These are phyloP conservation scores for Chlorella vulgaris DNA, from an alignment of 139 green algal genomes.

Conservation along the genomic window DNA sequence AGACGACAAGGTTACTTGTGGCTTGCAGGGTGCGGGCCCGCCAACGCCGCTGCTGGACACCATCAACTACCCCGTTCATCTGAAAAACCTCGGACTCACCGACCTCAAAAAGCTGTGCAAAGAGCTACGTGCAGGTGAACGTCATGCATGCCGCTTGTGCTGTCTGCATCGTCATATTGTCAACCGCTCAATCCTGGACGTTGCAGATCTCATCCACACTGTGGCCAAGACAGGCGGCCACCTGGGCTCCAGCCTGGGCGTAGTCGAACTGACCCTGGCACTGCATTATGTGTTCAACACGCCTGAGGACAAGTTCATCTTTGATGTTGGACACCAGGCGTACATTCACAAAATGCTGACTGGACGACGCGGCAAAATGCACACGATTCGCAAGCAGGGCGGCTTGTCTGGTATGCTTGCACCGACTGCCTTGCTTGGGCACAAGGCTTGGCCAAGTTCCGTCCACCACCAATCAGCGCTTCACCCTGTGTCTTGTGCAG, in stretches of 20 bases:
- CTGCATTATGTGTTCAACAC: slow-evolving; percentile 98
- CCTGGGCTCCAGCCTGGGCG: slow-evolving; percentile 92
- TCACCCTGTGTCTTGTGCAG: slow-evolving; percentile 58
- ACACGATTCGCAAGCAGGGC: slow-evolving; percentile 88
- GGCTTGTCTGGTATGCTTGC: slow-evolving; percentile 81
- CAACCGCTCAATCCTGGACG: background rate
- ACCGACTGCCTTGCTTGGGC: background rate
- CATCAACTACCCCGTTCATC: slow-evolving; percentile 97
- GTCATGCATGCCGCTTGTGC: background rate
- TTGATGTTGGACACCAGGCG: slow-evolving; percentile 94
- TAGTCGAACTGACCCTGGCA: slow-evolving; percentile 97
- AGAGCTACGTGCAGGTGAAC: slow-evolving; percentile 79
- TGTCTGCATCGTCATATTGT: background rate
- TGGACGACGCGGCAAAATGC: slow-evolving; percentile 87
- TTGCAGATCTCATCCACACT: slow-evolving; percentile 91
- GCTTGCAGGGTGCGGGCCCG: slow-evolving; percentile 72
- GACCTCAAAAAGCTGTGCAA: slow-evolving; percentile 95
- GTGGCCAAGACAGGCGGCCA: slow-evolving; percentile 81
- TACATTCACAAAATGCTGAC: slow-evolving; percentile 99
- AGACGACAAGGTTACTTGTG: too few species aligned
- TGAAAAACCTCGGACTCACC: slow-evolving; percentile 94
- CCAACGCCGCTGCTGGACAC: slow-evolving; percentile 95
- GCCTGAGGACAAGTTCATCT: slow-evolving; percentile 91
- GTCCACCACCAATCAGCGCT: background rate
- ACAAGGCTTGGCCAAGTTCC: too few species aligned